phyloP scores from a whole-genome alignment of 2,329 filamentous ascomycete genomes.

The Aspergillus sergii region DNA sequence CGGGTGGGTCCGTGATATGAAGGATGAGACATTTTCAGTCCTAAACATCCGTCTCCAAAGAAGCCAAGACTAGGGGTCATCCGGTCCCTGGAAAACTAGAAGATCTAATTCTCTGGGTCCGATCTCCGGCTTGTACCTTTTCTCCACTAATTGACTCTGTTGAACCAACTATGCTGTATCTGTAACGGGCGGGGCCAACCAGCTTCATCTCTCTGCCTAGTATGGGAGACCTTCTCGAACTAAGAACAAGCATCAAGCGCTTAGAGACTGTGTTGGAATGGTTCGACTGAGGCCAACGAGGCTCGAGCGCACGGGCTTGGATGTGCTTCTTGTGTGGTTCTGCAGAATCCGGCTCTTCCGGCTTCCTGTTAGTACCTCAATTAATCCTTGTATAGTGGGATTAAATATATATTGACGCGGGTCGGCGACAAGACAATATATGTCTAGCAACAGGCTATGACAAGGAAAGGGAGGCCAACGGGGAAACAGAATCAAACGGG shows the following conservation, averaged over 20 bases:
- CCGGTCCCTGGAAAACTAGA: not conserved
- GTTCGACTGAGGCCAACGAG: too few species aligned
- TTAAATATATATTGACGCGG: not conserved
- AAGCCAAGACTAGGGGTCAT: not conserved
- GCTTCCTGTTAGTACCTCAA: not conserved
- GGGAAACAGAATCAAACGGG: not conserved
- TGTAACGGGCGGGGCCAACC: not conserved
- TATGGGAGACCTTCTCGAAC: not conserved
- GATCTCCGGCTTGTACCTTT: not conserved
- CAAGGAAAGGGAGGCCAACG: not conserved
- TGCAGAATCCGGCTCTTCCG: not conserved
- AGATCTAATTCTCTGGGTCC: not conserved
- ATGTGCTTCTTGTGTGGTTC: not conserved
- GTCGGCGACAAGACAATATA: not conserved
- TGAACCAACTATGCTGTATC: not conserved
- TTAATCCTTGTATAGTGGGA: conserved; percentile 9
- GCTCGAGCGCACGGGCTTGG: not conserved
- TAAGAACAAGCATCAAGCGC: not conserved
- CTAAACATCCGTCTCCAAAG: not conserved
- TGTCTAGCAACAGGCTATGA: not conserved
- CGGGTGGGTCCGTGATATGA: not conserved
- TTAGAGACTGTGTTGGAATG: not conserved
- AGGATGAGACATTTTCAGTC: not conserved
- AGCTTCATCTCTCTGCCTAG: not conserved
- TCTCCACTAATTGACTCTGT: not conserved